Percentiles rank a stretch among this genome's conserved stretches.
Evolutionary conservation across 495 filamentous ascomycete species (phyloP).

Genomic region (Hypoxylon lenormandii): DNA sequence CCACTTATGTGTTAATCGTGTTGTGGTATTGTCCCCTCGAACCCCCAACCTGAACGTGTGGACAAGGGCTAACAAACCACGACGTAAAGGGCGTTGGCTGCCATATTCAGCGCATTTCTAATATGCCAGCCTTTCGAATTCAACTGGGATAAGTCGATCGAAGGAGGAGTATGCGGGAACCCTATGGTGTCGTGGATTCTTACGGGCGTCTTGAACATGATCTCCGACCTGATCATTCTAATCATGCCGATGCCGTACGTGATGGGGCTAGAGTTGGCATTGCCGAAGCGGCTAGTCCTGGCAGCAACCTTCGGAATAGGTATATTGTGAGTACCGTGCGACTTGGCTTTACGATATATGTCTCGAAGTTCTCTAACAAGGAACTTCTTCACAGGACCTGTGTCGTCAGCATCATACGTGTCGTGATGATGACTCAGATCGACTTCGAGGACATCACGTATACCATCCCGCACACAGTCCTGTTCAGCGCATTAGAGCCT

Average conservation of each 20-base stretch:
- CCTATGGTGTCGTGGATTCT: slow-evolving; percentile 43
- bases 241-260: slow-evolving; percentile 50
- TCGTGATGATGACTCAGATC: slow-evolving; percentile 41
- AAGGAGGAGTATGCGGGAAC: slow-evolving; percentile 46
- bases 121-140: slow-evolving; percentile 46
- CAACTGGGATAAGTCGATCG: slow-evolving; percentile 48
- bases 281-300: slow-evolving; percentile 43
- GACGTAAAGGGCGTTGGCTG: slow-evolving; percentile 37
- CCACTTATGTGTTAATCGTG: slow-evolving; percentile 40
- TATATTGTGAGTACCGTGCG: slow-evolving; percentile 40
- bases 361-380: not conserved
- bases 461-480: slow-evolving; percentile 35
- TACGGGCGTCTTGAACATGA: slow-evolving; percentile 47
- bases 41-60: not conserved
- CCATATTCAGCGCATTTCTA: slow-evolving; percentile 44
- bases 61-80: not conserved
- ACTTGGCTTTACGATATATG: not conserved
- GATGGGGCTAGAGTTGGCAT: slow-evolving; percentile 37
- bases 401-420: slow-evolving; percentile 42
- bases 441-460: slow-evolving; percentile 49
- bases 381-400: slow-evolving; percentile 32
- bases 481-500: slow-evolving; percentile 49
- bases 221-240: slow-evolving; percentile 48
- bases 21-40: slow-evolving; percentile 30
- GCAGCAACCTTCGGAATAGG: slow-evolving; percentile 45